Conservation (phyloP, 345 rosid species). For the Xanthoceras sorbifolium region DNA sequence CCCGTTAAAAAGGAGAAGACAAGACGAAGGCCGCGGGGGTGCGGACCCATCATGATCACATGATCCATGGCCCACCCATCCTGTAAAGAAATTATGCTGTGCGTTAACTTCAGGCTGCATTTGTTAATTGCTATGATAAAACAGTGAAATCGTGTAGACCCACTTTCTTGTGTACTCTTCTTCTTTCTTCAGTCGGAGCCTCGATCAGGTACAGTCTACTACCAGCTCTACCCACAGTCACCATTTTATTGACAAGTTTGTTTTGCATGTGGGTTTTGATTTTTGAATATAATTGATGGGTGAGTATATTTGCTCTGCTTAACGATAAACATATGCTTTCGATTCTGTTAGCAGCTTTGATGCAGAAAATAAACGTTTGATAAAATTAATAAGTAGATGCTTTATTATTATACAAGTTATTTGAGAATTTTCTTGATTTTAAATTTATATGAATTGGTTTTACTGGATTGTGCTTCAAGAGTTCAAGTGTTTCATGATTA, state of each 20-base stretch:
- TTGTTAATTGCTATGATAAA: background rate
- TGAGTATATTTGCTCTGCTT: background rate
- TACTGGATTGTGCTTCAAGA: background rate
- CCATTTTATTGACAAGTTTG: too few relatives aligned
- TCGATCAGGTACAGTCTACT: constrained; percentile 8
- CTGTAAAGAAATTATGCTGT: background rate
- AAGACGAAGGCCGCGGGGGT: too few relatives aligned
- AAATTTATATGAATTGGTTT: background rate
- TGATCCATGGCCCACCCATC: background rate
- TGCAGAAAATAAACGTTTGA: too few relatives aligned
- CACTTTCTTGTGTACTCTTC: constrained; percentile 10
- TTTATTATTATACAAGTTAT: too few relatives aligned
- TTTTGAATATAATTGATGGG: background rate
- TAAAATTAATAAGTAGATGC: background rate
- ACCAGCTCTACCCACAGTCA: background rate
- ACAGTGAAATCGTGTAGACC: constrained; percentile 12
- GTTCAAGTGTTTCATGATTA: background rate
- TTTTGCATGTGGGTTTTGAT: background rate
- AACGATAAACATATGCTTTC: background rate
- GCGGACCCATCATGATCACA: too few relatives aligned
- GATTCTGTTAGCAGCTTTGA: background rate
- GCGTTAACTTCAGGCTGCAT: constrained; percentile 20
- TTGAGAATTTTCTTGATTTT: background rate
- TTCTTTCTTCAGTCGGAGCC: constrained; percentile 10
- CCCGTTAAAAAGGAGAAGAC: too few relatives aligned